Evolutionary conservation across 2,329 filamentous ascomycete species (phyloP).

Genomic region (Tricladium varicosporioides): DNA sequence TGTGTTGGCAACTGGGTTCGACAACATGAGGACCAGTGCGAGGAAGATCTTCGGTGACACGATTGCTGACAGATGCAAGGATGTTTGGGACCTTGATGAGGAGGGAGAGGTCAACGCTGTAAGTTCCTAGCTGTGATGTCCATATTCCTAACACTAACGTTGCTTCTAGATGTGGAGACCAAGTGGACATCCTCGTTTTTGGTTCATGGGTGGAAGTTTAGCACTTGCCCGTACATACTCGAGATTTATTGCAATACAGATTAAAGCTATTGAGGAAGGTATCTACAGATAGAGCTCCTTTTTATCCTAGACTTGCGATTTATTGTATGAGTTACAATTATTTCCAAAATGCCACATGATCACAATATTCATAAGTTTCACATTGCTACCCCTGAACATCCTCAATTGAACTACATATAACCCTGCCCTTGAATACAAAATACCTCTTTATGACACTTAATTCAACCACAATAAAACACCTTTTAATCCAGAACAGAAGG

Average conservation of each 20-base stretch:
- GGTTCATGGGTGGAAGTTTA: constrained; percentile 51
- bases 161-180: constrained; percentile 43
- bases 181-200: constrained; percentile 47
- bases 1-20: constrained; percentile 46
- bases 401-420: too few species aligned
- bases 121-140: neutral
- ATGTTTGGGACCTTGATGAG: constrained; percentile 47
- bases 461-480: too few species aligned
- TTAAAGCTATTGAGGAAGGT: constrained; percentile 23
- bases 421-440: too few species aligned
- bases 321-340: too few species aligned
- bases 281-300: constrained; percentile 8
- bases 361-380: too few species aligned
- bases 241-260: constrained; percentile 45
- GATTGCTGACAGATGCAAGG: constrained; percentile 44
- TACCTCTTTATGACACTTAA: too few species aligned
- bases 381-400: too few species aligned
- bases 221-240: constrained; percentile 47
- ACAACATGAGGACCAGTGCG: constrained; percentile 51
- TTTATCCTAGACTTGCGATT: too few species aligned
- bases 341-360: too few species aligned
- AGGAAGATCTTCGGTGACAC: constrained; percentile 48
- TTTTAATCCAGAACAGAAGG: too few species aligned
- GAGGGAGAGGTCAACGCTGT: constrained; percentile 41
- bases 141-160: neutral